These are phyloP conservation scores for Penicillium digitatum DNA, from an alignment of 2,329 filamentous ascomycete species.

Conservation along the genomic window DNA sequence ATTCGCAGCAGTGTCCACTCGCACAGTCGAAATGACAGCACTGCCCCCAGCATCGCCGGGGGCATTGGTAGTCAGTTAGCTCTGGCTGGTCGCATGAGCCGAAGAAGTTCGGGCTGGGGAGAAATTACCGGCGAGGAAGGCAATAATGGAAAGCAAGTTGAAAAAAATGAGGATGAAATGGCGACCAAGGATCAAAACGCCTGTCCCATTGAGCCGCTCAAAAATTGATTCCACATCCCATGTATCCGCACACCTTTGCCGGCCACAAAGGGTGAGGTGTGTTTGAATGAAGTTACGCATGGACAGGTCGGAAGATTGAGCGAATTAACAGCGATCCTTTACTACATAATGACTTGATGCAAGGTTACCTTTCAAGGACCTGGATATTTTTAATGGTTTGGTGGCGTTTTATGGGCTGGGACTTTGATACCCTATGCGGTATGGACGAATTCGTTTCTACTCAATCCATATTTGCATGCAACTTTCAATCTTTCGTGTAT, in stretches of 20 bases:
- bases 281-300: slow-evolving; percentile 21
- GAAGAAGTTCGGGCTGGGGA: slow-evolving; percentile 45
- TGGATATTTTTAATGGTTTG: slow-evolving; percentile 13
- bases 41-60: slow-evolving; percentile 66
- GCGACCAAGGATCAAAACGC: slow-evolving; percentile 17
- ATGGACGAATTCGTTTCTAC: slow-evolving; percentile 14
- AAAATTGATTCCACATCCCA: slow-evolving; percentile 5
- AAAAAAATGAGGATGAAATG: slow-evolving; percentile 36
- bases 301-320: neutral
- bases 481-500: slow-evolving; percentile 8
- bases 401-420: slow-evolving; percentile 14
- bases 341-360: slow-evolving; percentile 23
- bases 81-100: slow-evolving; percentile 38
- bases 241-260: neutral
- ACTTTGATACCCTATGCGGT: slow-evolving; percentile 23
- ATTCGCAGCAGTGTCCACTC: slow-evolving; percentile 72
- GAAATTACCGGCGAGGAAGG: slow-evolving; percentile 41
- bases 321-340: slow-evolving; percentile 6
- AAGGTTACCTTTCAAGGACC: slow-evolving; percentile 9
- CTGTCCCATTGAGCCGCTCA: slow-evolving; percentile 12
- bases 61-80: slow-evolving; percentile 60
- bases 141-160: slow-evolving; percentile 28
- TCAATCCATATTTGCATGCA: slow-evolving; percentile 9
- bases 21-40: slow-evolving; percentile 76
- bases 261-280: neutral